These are phyloP conservation scores for Licmophora abbreviata DNA, from an alignment of 108 stramenopile genomes.

Conservation along the genomic window DNA sequence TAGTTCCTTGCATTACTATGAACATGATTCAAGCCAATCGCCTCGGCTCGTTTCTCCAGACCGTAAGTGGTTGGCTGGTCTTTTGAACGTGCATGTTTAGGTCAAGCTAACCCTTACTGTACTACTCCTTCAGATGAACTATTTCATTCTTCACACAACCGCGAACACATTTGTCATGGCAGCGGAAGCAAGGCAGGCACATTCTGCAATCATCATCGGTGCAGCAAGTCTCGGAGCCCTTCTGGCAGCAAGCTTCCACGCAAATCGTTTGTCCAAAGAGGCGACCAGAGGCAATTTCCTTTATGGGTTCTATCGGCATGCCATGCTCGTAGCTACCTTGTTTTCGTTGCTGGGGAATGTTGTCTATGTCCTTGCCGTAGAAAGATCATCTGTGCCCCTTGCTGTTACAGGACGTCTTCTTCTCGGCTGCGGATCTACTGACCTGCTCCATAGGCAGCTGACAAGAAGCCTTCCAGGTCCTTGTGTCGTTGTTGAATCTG, in stretches of 20 bases:
- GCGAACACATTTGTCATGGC: constrained; percentile 40
- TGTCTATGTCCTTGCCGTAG: constrained; percentile 33
- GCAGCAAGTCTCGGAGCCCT: constrained; percentile 57
- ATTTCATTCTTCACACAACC: constrained; percentile 61
- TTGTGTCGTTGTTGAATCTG: constrained; percentile 51
- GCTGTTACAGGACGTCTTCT: constrained; percentile 56
- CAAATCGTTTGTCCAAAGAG: too few relatives aligned
- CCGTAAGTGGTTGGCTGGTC: too few relatives aligned
- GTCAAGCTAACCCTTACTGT: too few relatives aligned
- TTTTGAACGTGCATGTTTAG: too few relatives aligned
- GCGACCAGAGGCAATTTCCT: neutral
- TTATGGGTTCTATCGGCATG: neutral
- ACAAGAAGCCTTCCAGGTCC: constrained; percentile 31
- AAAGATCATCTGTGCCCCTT: constrained; percentile 33
- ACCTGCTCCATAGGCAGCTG: constrained; percentile 57
- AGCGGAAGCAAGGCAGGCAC: constrained; percentile 27
- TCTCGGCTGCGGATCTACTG: constrained; percentile 54
- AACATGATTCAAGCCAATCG: too few relatives aligned
- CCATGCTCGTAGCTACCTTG: neutral
- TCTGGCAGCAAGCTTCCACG: constrained; percentile 44
- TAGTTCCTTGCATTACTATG: too few relatives aligned
- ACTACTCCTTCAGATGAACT: constrained; percentile 75
- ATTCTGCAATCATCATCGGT: constrained; percentile 52
- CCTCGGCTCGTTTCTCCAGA: too few relatives aligned
- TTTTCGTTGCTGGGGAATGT: constrained; percentile 46